Evolutionary conservation across 2,329 filamentous ascomycete species (phyloP), one percentile per base, ranked within the genome.

Genomic region (Byssothecium circinans): DNA sequence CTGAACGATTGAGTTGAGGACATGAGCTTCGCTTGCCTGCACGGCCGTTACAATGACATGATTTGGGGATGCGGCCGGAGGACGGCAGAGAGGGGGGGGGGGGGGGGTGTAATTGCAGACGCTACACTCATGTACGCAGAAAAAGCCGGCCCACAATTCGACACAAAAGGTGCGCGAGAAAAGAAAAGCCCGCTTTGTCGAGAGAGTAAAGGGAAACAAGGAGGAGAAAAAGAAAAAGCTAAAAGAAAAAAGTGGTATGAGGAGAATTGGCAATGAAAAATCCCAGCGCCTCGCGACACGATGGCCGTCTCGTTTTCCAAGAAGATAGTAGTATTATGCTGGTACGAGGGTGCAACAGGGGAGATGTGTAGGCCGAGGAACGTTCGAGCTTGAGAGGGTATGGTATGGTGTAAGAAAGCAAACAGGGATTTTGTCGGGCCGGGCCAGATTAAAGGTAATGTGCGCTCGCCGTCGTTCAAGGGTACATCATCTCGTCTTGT

Each of bases 241-340:
- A 17, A 15, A 20, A 20, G 17, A 36, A 25, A 22, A 39, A 6
- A 39, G 54, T 66, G 64, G 66, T 68, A 68, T 70, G 67, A 52
- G 56, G 53, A 60, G 41, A 61, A 58, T 41, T 52, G 37, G 46
- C 47, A 49, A 56, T 53, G 61, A 62, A 58, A 57, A 56, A 60
- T 54, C 62, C 63, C 56, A 63, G 64, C 66, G 62, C 61, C 57
- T 53, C 45, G 54, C 52, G 54, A 61, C 53, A 58, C 58, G 50
- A 56, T 52, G 43, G 52, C 56, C 49, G 56, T 57, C 53, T 60
- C 57, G 44, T 47, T 58, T 57, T 57, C 60, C 62, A 59, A 60
- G 53, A 60, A 52, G 47, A 44, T 55, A 57, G 49, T 54, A 22
- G 40, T 65, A 64, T 69, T 68, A 67, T 67, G 56, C 63, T 60